These are phyloP conservation scores for Yamadazyma blattariae DNA, from an alignment of 1,139 yeast species.

Conservation along the genomic window DNA sequence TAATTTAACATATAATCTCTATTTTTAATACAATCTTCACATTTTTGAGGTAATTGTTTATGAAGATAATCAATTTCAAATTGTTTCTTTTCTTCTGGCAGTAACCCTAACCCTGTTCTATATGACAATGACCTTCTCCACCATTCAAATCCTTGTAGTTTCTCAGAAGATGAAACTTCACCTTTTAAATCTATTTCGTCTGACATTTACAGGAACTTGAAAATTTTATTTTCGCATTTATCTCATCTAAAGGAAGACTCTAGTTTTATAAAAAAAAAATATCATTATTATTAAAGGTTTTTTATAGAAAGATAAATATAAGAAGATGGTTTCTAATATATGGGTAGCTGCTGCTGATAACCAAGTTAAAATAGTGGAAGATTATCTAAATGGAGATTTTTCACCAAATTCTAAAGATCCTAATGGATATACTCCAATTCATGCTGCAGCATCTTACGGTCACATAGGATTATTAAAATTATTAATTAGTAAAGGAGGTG, in stretches of 20 bases:
- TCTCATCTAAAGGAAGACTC: slow-evolving; percentile 1
- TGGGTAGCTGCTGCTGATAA: slow-evolving; percentile 97
- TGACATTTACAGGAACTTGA: background rate
- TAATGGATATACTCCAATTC: slow-evolving; percentile 93
- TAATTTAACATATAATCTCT: slow-evolving; percentile 76
- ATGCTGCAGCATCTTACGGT: slow-evolving; percentile 95
- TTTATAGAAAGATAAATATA: background rate
- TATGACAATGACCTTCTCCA: slow-evolving; percentile 76
- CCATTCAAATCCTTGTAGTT: slow-evolving; percentile 63
- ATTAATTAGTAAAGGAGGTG: slow-evolving; percentile 65
- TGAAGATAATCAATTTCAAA: slow-evolving; percentile 57
- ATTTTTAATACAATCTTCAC: slow-evolving; percentile 67
- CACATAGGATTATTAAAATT: slow-evolving; percentile 64
- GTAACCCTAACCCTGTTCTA: slow-evolving; percentile 68
- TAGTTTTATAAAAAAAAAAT: background rate
- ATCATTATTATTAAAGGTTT: too few species aligned
- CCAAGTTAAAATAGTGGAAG: slow-evolving; percentile 55
- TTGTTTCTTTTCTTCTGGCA: slow-evolving; percentile 49
- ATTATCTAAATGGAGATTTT: slow-evolving; percentile 47
- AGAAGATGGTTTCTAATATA: slow-evolving; percentile 55
- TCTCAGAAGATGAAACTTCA: slow-evolving; percentile 21
- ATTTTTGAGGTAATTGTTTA: slow-evolving; percentile 48
- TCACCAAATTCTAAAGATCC: slow-evolving; percentile 78
- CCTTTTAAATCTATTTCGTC: slow-evolving; percentile 5
- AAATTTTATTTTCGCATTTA: slow-evolving; percentile 1